Percentiles rank a stretch among this genome's conserved stretches.
Conservation (phyloP, 75 land plant species). For the Chamaecyparis obtusa region DNA sequence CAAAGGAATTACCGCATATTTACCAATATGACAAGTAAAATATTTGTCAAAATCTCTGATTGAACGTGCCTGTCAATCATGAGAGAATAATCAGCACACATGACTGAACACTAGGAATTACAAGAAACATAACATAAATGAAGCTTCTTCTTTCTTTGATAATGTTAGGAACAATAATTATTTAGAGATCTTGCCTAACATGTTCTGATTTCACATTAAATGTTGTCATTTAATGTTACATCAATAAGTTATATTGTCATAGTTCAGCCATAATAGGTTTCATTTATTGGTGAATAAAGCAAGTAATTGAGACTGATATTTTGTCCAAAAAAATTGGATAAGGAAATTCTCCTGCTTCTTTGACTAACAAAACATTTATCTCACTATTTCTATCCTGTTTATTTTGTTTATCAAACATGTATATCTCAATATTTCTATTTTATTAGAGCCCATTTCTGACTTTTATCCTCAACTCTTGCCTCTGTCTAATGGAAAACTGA, state of each 20-base stretch:
- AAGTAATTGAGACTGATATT: neutral
- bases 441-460: neutral
- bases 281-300: neutral
- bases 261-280: neutral
- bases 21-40: slow-evolving; percentile 72
- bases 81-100: slow-evolving; percentile 12
- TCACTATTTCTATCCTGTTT: neutral
- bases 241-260: neutral
- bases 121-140: neutral
- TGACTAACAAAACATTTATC: neutral
- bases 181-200: neutral
- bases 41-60: slow-evolving; percentile 86
- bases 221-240: neutral
- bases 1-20: slow-evolving; percentile 70
- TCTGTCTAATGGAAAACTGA: neutral
- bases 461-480: neutral
- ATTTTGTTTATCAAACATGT: neutral
- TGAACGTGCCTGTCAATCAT: slow-evolving; percentile 59
- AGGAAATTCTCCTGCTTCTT: neutral
- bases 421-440: neutral
- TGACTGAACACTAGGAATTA: neutral
- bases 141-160: neutral
- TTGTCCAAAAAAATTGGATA: neutral
- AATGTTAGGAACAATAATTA: neutral
- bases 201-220: neutral